phyloP scores from a whole-genome alignment of 495 filamentous ascomycete genomes.

The Jackrogersella minutella region DNA sequence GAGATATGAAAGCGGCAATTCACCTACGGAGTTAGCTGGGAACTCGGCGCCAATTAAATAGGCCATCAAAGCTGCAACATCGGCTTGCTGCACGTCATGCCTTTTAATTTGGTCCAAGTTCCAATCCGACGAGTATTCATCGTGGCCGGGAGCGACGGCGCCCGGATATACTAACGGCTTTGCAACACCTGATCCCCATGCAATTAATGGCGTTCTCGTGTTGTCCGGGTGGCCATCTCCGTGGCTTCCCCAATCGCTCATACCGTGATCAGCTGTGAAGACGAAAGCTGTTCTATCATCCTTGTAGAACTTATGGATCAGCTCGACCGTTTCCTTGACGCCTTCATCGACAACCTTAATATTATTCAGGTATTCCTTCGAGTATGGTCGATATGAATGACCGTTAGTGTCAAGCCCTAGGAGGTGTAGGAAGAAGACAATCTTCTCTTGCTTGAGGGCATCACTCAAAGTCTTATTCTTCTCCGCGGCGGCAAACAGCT shows the following conservation, averaged over 20 bases:
- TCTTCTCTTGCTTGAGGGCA: conserved; percentile 79
- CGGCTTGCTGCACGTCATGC: conserved; percentile 93
- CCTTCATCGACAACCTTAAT: conserved; percentile 94
- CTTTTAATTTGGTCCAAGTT: conserved; percentile 78
- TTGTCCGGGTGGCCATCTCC: conserved; percentile 98
- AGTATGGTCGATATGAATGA: conserved; percentile 89
- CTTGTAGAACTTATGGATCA: conserved; percentile 90
- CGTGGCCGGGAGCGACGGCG: conserved; percentile 76
- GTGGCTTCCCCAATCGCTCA: conserved; percentile 98
- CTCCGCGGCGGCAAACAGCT: conserved; percentile 80
- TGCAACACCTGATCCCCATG: conserved; percentile 93
- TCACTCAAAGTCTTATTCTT: conserved; percentile 78
- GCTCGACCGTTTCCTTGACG: conserved; percentile 77
- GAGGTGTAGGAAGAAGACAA: conserved; percentile 96
- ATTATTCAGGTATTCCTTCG: conserved; percentile 92
- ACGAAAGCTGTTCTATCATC: conserved; percentile 94
- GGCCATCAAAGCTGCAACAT: conserved; percentile 96
- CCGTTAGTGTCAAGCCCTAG: conserved; percentile 96
- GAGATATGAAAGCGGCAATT: conserved; percentile 86
- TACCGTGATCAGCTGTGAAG: conserved; percentile 98
- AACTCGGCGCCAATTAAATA: conserved; percentile 91
- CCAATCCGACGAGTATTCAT: conserved; percentile 94
- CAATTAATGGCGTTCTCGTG: conserved; percentile 91
- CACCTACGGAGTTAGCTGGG: conserved; percentile 95
- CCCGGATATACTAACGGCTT: conserved; percentile 66